Conservation (phyloP, 1,284 basidiomycete genomes). For the Wallemia mellicola region DNA sequence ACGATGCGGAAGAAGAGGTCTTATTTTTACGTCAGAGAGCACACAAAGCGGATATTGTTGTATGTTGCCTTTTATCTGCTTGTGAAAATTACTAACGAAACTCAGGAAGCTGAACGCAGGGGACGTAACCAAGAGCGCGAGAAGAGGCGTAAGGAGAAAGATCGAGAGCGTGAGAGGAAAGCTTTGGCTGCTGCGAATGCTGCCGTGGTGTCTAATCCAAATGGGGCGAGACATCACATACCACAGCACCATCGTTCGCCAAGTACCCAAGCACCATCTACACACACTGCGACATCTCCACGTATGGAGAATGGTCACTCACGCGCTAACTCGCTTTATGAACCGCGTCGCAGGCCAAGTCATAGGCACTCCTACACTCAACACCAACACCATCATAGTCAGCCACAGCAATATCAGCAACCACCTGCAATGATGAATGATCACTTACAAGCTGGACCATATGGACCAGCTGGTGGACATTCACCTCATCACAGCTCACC, state of each 20-base stretch:
- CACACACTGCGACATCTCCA: not conserved
- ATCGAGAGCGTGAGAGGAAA: not conserved
- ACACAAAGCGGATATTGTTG: not conserved
- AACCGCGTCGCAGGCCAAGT: not conserved
- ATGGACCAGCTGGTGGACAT: not conserved
- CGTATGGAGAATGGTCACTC: not conserved
- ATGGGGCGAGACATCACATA: not conserved
- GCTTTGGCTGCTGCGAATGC: not conserved
- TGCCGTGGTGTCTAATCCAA: not conserved
- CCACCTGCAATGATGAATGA: not conserved
- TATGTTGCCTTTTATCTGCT: not conserved
- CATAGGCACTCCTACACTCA: not conserved
- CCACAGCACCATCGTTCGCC: not conserved
- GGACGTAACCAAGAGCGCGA: not conserved
- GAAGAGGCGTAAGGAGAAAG: not conserved
- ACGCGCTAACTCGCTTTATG: not conserved
- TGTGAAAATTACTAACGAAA: not conserved
- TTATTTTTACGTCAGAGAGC: not conserved
- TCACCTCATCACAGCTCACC: not conserved
- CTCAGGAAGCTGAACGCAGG: not conserved
- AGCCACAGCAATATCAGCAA: not conserved
- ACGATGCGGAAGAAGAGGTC: not conserved
- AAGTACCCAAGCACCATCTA: not conserved
- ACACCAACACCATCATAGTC: not conserved
- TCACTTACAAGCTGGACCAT: not conserved